Conservation (phyloP, 2,329 filamentous ascomycete genomes). For the Penicillium sp. region DNA sequence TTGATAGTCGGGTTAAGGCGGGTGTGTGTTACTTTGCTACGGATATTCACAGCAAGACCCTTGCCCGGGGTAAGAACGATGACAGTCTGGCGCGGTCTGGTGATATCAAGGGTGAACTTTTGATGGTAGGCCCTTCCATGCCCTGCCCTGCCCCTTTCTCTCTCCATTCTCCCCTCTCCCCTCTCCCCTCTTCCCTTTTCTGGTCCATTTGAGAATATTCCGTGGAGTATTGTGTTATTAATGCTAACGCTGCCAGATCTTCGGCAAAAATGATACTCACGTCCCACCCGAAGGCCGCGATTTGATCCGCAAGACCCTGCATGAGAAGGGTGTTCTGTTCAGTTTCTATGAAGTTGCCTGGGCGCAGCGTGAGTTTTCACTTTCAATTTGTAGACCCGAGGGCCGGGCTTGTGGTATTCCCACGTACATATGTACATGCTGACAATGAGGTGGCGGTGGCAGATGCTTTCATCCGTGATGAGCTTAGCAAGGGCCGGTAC, state of each 20-base stretch:
- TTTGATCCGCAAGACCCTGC: conserved; percentile 78
- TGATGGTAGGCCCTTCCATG: conserved; percentile 60
- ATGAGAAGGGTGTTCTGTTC: conserved; percentile 74
- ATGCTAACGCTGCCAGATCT: conserved; percentile 60
- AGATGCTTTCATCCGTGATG: conserved; percentile 91
- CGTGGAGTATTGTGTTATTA: neutral
- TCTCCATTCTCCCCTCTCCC: neutral
- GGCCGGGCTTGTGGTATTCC: neutral
- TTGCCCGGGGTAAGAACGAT: conserved; percentile 71
- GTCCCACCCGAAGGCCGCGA: conserved; percentile 82
- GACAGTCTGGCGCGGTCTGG: conserved; percentile 64
- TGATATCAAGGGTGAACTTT: conserved; percentile 76
- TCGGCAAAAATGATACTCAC: conserved; percentile 88
- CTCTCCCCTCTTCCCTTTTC: too few relatives aligned
- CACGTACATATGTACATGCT: too few relatives aligned
- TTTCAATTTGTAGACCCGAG: too few relatives aligned
- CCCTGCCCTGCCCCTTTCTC: too few relatives aligned
- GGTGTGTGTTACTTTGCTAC: conserved; percentile 90
- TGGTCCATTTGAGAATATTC: too few relatives aligned
- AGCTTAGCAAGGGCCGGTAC: conserved; percentile 90
- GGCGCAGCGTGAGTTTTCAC: conserved; percentile 71
- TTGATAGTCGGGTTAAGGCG: conserved; percentile 77
- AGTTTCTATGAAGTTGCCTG: conserved; percentile 90
- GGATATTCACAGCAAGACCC: conserved; percentile 79
- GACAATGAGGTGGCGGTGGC: conserved; percentile 11